Base-by-base conservation (phyloP, 2,329 filamentous ascomycete genomes). In the Aureobasidium sp. region DNA sequence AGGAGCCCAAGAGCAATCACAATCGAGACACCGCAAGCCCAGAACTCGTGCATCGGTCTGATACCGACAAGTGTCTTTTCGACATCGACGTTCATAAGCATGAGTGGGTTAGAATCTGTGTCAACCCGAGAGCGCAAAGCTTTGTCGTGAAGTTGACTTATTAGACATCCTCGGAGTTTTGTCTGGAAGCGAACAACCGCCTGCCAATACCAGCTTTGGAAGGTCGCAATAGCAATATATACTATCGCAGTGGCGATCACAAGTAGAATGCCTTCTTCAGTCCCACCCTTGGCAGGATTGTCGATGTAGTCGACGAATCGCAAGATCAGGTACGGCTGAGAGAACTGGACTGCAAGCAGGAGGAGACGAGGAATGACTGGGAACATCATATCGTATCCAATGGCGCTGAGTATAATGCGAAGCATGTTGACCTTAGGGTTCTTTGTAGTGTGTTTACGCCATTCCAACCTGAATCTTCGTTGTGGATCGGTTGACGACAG, bases 11-110 rank as follows among this genome's bases (percentile, higher is more conserved):
- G 48, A 1, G 66, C 65, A 17, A 71, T 62, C 1, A 51, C 63
- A 17, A 66, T 63, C 32, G 63, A 64, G 3, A 72, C 55, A 12
- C 64, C 44, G 3, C 63, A 51, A 1, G 68, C 66, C 70, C 70
- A 71, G 27, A 70, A 63, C 41, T 72, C 68, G 53, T 71, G 67
- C 37, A 70, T 62, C 23, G 61, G 39, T 26, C 63, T 60, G 12
- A 66, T 48, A 9, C 67, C 69, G n/a, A 56, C 52, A 3, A 70
- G 46, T n/a, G 69, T 44, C 46, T 69, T 70, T 47, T 72, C 70
- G 15, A 71, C 69, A 56, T 71, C 70, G 5, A 70, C 69, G 27
- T 69, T 71, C 70, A 71, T 71, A 3, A 70, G 65, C 23, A 70
- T 69, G 6, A 69, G 66, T 9, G 70, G 68, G 5, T 66, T 66